phyloP scores from a whole-genome alignment of 2,329 filamentous ascomycete genomes.

The Epichloe gansuensis region DNA sequence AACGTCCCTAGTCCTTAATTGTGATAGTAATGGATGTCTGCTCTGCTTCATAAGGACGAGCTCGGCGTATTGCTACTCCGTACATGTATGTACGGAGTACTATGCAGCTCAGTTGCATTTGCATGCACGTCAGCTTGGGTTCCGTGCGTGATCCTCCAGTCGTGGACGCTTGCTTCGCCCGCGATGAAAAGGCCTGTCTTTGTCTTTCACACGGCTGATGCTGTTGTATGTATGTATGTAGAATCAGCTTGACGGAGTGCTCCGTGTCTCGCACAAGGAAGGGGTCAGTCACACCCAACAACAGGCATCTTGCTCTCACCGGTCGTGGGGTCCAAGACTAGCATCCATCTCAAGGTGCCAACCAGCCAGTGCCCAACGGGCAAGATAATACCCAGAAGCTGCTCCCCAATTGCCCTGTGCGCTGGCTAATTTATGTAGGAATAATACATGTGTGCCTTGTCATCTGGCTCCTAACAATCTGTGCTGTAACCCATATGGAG shows the following conservation, averaged over 20 bases:
- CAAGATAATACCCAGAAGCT: neutral
- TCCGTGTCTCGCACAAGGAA: constrained; percentile 3
- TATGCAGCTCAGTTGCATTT: too few relatives aligned
- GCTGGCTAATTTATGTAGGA: neutral
- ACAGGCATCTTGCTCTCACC: constrained; percentile 5
- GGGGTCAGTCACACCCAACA: neutral
- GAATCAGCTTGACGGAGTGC: neutral
- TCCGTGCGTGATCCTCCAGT: neutral
- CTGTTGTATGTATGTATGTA: neutral
- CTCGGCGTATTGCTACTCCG: too few relatives aligned
- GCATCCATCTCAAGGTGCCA: neutral
- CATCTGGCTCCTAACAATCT: neutral
- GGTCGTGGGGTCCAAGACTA: constrained; percentile 6
- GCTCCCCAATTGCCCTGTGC: neutral
- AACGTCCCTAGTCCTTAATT: too few relatives aligned
- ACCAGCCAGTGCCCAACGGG: neutral
- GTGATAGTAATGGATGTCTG: too few relatives aligned
- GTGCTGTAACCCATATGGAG: neutral
- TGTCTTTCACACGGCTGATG: neutral
- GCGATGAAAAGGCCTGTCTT: neutral
- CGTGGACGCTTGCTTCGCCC: neutral
- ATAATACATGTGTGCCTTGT: neutral
- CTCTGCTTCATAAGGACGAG: too few relatives aligned
- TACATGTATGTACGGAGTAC: too few relatives aligned
- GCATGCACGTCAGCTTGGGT: neutral